Conservation (phyloP, 1,284 basidiomycete genomes). For the Fomitopsis betulina region DNA sequence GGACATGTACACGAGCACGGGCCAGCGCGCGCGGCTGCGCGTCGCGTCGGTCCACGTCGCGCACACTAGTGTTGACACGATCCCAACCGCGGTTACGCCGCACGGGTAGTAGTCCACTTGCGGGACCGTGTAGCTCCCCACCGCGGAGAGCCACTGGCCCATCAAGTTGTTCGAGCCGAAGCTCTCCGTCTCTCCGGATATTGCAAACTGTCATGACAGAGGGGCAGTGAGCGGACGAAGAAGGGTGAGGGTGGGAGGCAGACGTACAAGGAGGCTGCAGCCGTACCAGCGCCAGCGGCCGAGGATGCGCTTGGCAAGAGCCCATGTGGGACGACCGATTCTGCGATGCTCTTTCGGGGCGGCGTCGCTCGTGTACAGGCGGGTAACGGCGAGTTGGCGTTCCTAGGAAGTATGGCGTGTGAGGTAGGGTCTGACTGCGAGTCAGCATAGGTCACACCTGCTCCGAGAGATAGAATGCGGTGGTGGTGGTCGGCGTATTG, state of each 20-base stretch:
- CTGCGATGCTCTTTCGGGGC: slow-evolving; percentile 26
- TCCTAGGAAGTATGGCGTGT: slow-evolving; percentile 35
- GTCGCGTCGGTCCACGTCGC: slow-evolving; percentile 56
- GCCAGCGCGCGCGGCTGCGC: slow-evolving; percentile 50
- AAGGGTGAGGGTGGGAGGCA: not conserved
- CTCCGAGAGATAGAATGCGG: slow-evolving; percentile 58
- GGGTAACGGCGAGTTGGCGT: slow-evolving; percentile 44
- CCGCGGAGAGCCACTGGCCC: slow-evolving; percentile 70
- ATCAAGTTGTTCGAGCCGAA: slow-evolving; percentile 73
- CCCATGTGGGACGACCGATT: slow-evolving; percentile 44
- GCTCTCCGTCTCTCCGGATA: slow-evolving; percentile 66
- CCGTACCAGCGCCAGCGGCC: slow-evolving; percentile 68
- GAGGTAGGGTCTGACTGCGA: slow-evolving; percentile 6
- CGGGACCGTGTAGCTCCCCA: slow-evolving; percentile 56
- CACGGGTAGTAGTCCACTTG: slow-evolving; percentile 68
- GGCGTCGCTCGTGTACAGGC: slow-evolving; percentile 33
- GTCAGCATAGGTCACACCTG: slow-evolving; percentile 35
- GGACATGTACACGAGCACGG: slow-evolving; percentile 63
- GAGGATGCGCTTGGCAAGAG: slow-evolving; percentile 47
- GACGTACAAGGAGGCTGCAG: slow-evolving; percentile 53
- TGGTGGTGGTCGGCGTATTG: slow-evolving; percentile 62
- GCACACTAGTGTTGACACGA: slow-evolving; percentile 57
- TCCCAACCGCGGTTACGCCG: slow-evolving; percentile 61
- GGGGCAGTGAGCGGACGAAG: not conserved
- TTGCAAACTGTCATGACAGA: slow-evolving; percentile 41